Conservation (phyloP, 164 flowering plant species). For the Aristolochia fimbriata region DNA sequence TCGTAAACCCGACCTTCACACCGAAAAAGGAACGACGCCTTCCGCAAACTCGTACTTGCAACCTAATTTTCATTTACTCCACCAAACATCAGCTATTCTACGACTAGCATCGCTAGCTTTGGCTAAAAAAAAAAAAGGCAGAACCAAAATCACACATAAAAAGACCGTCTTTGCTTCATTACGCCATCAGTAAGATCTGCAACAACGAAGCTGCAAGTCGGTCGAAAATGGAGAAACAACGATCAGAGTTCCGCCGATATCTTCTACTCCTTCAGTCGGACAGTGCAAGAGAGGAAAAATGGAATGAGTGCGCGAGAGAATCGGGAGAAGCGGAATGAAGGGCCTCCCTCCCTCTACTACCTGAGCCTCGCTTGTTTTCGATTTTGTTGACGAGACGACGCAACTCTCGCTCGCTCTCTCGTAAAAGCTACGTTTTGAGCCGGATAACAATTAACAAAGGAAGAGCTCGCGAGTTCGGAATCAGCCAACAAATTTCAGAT, state of each 20-base stretch:
- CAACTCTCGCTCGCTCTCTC: slow-evolving; percentile 2
- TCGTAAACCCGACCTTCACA: too few species aligned
- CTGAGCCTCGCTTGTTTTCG: not conserved
- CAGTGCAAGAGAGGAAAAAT: not conserved
- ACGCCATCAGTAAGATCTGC: too few species aligned
- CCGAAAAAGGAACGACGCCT: too few species aligned
- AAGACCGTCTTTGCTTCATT: too few species aligned
- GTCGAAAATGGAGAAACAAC: too few species aligned
- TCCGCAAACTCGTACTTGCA: too few species aligned
- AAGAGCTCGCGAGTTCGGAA: not conserved
- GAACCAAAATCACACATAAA: too few species aligned
- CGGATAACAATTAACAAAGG: not conserved
- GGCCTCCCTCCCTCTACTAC: too few species aligned
- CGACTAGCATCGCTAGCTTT: not conserved
- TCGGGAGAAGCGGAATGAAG: not conserved
- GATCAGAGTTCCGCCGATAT: not conserved
- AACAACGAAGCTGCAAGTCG: too few species aligned
- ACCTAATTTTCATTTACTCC: slow-evolving; percentile 7
- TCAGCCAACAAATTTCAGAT: not conserved
- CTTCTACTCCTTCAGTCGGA: not conserved
- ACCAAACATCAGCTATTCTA: not conserved
- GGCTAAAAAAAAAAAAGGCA: too few species aligned
- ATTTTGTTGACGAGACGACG: not conserved
- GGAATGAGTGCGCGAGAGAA: not conserved
- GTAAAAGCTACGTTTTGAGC: slow-evolving; percentile 2